Percentiles rank a stretch among this genome's conserved stretches.
phyloP scores from a whole-genome alignment of 1,139 yeast genomes.

The Hanseniaspora uvarum region DNA sequence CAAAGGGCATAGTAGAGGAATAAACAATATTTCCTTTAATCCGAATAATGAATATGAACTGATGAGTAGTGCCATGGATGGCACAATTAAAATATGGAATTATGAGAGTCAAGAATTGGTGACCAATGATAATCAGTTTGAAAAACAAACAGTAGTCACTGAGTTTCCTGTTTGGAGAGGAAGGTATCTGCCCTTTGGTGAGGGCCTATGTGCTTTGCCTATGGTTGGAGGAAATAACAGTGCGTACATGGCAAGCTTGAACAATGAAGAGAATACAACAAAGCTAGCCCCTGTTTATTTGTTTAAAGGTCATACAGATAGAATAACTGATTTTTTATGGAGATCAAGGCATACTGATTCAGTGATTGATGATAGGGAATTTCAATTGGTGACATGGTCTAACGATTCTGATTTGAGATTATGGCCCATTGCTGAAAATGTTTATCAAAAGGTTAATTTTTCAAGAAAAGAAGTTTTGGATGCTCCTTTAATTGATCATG shows the following conservation, averaged over 20 bases:
- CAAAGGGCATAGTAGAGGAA: slow-evolving; percentile 67
- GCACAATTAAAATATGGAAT: slow-evolving; percentile 83
- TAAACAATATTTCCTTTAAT: slow-evolving; percentile 80
- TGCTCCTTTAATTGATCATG: slow-evolving; percentile 37
- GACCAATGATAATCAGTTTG: slow-evolving; percentile 35
- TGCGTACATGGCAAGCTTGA: slow-evolving; percentile 52
- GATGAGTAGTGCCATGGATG: slow-evolving; percentile 77
- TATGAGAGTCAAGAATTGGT: slow-evolving; percentile 31
- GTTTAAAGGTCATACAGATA: slow-evolving; percentile 74
- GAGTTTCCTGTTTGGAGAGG: slow-evolving; percentile 86
- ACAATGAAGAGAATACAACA: slow-evolving; percentile 30
- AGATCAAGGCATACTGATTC: slow-evolving; percentile 46
- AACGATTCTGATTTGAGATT: slow-evolving; percentile 73
- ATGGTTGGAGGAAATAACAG: slow-evolving; percentile 75
- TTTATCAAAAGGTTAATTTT: slow-evolving; percentile 52
- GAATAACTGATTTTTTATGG: slow-evolving; percentile 84
- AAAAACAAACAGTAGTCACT: slow-evolving; percentile 48
- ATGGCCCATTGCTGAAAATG: slow-evolving; percentile 62
- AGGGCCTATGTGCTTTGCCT: slow-evolving; percentile 88
- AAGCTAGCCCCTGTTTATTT: slow-evolving; percentile 49
- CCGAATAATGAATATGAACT: slow-evolving; percentile 48
- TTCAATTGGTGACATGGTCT: slow-evolving; percentile 88
- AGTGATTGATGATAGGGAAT: slow-evolving; percentile 57
- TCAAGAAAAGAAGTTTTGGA: slow-evolving; percentile 35
- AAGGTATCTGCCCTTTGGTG: slow-evolving; percentile 78